Evolutionary conservation across 441 rosid genomes (phyloP).

Genomic region (Erysimum pusillum): DNA sequence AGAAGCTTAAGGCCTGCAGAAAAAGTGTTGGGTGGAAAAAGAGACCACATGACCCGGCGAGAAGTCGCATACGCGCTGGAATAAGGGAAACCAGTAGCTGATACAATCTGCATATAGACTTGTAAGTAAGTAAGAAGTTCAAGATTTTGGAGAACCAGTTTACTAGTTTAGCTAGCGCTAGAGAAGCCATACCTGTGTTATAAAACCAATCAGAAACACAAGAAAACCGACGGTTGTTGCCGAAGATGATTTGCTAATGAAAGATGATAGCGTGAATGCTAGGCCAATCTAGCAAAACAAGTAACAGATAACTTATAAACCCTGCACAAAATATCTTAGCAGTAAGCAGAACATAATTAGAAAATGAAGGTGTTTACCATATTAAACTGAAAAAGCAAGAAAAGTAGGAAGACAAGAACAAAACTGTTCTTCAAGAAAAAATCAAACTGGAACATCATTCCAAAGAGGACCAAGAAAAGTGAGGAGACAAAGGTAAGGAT

Average conservation of each 20-base stretch:
- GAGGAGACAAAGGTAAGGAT: slow-evolving; percentile 70
- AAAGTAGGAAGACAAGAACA: slow-evolving; percentile 66
- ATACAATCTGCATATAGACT: slow-evolving; percentile 75
- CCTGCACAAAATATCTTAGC: too few relatives aligned
- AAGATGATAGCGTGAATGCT: slow-evolving; percentile 82
- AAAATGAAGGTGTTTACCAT: slow-evolving; percentile 69
- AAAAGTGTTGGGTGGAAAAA: slow-evolving; percentile 90
- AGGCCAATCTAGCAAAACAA: slow-evolving; percentile 68
- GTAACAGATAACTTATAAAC: slow-evolving; percentile 22
- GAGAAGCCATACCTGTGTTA: slow-evolving; percentile 72
- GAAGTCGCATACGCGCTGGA: slow-evolving; percentile 11
- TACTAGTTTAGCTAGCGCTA: too few relatives aligned
- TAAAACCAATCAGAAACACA: slow-evolving; percentile 74
- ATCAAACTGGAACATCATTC: slow-evolving; percentile 87
- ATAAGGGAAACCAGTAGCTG: slow-evolving; percentile 70
- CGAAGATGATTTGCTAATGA: slow-evolving; percentile 82
- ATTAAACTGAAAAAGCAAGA: slow-evolving; percentile 85
- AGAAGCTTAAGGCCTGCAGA: slow-evolving; percentile 63
- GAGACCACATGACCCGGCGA: slow-evolving; percentile 71
- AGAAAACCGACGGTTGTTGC: slow-evolving; percentile 87
- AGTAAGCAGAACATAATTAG: slow-evolving; percentile 3
- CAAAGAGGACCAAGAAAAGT: slow-evolving; percentile 78
- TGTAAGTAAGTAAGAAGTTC: too few relatives aligned
- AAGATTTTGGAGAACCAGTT: too few relatives aligned
- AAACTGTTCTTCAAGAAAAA: slow-evolving; percentile 89